Conservation (phyloP, 2,329 filamentous ascomycete species). For the Zasmidium angulare region DNA sequence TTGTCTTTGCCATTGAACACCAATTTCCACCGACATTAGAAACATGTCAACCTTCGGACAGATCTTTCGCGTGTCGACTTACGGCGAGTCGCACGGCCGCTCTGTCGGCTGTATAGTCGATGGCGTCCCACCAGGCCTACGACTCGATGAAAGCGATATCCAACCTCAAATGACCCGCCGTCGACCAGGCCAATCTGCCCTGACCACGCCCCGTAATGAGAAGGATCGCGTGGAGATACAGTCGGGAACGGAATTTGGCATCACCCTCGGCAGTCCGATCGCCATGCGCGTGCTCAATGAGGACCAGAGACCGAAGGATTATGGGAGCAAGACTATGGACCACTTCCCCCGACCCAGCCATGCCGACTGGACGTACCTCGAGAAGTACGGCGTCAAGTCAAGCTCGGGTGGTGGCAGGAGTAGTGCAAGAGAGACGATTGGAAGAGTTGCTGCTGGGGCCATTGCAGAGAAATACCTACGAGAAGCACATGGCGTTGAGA, state of each 20-base stretch:
- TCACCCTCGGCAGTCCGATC: conserved; percentile 89
- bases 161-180: conserved; percentile 93
- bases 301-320: conserved; percentile 90
- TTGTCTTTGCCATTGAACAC: neutral
- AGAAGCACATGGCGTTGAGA: conserved; percentile 80
- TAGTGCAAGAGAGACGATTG: conserved; percentile 92
- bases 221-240: conserved; percentile 90
- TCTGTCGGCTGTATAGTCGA: conserved; percentile 95
- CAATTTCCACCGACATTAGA: conserved; percentile 27
- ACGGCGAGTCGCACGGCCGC: conserved; percentile 84
- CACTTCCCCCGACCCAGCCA: conserved; percentile 86
- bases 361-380: conserved; percentile 94
- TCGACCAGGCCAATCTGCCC: conserved; percentile 81
- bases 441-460: conserved; percentile 83
- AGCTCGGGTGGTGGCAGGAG: conserved; percentile 85
- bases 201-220: conserved; percentile 91
- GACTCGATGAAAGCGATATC: conserved; percentile 72
- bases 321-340: conserved; percentile 83
- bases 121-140: conserved; percentile 83
- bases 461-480: conserved; percentile 91
- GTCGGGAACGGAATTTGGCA: conserved; percentile 85
- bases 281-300: conserved; percentile 85
- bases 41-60: conserved; percentile 93
- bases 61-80: conserved; percentile 81
- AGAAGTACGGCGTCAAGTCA: conserved; percentile 95